These are phyloP conservation scores for Chloris gayana DNA, from an alignment of 176 grass and related monocot genomes.

Conservation along the genomic window DNA sequence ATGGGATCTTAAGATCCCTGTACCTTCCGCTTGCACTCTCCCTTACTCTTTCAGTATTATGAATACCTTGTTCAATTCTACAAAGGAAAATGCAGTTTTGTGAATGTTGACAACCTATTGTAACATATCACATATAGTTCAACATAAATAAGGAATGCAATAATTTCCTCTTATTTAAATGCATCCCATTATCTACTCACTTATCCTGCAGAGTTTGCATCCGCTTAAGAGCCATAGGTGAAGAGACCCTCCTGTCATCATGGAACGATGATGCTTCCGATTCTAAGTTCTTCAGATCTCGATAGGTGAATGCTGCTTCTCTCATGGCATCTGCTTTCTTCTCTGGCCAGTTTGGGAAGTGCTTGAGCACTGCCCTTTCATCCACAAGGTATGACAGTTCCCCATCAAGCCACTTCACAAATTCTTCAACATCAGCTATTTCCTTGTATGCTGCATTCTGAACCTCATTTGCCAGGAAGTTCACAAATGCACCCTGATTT, in stretches of 20 bases:
- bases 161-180: conserved; percentile 27
- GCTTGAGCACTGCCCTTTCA: conserved; percentile 98
- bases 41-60: conserved; percentile 79
- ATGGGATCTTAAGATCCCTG: conserved; percentile 85
- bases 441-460: conserved; percentile 81
- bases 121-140: background rate
- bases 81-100: conserved; percentile 20
- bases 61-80: conserved; percentile 86
- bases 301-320: conserved; percentile 85
- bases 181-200: conserved; percentile 51
- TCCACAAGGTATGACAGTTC: conserved; percentile 95
- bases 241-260: conserved; percentile 74
- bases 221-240: conserved; percentile 67
- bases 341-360: conserved; percentile 95
- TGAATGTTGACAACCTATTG: conserved; percentile 8
- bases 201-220: conserved; percentile 93
- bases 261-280: conserved; percentile 73
- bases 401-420: conserved; percentile 97
- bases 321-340: conserved; percentile 98
- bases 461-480: conserved; percentile 76
- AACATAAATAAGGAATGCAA: background rate
- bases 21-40: conserved; percentile 80
- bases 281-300: conserved; percentile 89
- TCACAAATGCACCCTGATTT: conserved; percentile 85
- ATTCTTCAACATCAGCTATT: conserved; percentile 88